phyloP scores from a whole-genome alignment of 495 filamentous ascomycete species.

The Elasticomyces elasticus region DNA sequence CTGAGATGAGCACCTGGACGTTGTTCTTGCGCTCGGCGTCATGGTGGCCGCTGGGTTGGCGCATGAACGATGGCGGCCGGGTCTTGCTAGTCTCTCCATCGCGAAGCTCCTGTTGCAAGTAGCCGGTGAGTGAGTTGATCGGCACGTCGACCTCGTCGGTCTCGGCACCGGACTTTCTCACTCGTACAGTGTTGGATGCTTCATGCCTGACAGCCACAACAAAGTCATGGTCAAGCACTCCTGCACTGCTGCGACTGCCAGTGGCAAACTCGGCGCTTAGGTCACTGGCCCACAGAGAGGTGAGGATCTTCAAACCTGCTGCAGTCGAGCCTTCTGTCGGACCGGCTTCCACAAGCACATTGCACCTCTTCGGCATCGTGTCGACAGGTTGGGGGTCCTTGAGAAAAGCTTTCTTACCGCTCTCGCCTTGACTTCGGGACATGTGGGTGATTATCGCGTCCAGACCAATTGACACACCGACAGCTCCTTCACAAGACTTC shows the following conservation, averaged over 20 bases:
- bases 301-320: constrained; percentile 61
- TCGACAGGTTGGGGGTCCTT: constrained; percentile 52
- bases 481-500: constrained; percentile 52
- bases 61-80: constrained; percentile 13
- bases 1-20: constrained; percentile 70
- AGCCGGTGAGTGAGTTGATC: constrained; percentile 61
- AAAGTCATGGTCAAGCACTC: constrained; percentile 68
- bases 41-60: constrained; percentile 17
- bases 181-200: constrained; percentile 33
- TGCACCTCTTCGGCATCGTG: constrained; percentile 42
- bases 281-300: constrained; percentile 69
- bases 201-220: constrained; percentile 79
- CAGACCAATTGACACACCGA: constrained; percentile 88
- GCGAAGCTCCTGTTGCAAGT: constrained; percentile 73
- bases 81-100: constrained; percentile 40
- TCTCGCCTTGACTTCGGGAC: constrained; percentile 45
- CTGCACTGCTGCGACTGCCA: constrained; percentile 41
- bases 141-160: constrained; percentile 79
- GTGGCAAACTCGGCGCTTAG: constrained; percentile 85
- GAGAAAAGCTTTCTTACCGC: constrained; percentile 36
- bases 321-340: constrained; percentile 67
- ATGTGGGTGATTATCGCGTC: constrained; percentile 63
- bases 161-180: constrained; percentile 56
- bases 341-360: constrained; percentile 82
- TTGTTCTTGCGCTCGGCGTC: constrained; percentile 49